Percentiles rank a stretch among this genome's conserved stretches.
phyloP scores from a whole-genome alignment of 2,329 filamentous ascomycete species.

The Neoascochyta sp. region DNA sequence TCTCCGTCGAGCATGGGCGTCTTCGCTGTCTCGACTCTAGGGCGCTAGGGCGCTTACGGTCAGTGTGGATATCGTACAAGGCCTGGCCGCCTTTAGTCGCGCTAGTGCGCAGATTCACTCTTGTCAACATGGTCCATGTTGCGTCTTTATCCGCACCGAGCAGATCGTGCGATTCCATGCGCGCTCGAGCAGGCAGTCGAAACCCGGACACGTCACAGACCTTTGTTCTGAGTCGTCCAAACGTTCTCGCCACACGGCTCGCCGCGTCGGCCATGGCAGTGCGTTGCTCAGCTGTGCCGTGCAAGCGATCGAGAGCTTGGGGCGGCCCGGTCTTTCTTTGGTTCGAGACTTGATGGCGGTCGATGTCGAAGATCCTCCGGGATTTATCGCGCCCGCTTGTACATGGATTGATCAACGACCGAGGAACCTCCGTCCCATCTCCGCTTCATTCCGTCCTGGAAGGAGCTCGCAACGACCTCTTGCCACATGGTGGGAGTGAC shows the following conservation, averaged over 20 bases:
- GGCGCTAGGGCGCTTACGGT: neutral
- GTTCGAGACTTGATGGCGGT: neutral
- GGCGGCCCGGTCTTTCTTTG: neutral
- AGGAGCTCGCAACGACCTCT: conserved; percentile 45
- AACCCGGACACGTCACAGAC: too few species aligned
- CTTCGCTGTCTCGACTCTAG: neutral
- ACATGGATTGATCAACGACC: conserved; percentile 38
- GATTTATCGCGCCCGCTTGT: conserved; percentile 37
- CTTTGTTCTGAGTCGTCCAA: too few species aligned
- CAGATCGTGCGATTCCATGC: too few species aligned
- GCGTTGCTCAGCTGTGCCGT: neutral
- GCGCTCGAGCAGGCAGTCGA: too few species aligned
- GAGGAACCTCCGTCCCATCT: conserved; percentile 41
- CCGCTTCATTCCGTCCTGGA: conserved; percentile 43
- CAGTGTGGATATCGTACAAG: neutral
- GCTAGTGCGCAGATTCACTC: too few species aligned
- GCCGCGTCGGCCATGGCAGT: too few species aligned
- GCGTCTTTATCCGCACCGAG: too few species aligned
- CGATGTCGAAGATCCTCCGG: too few species aligned
- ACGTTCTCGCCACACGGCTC: too few species aligned
- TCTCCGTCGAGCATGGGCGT: neutral
- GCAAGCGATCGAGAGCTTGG: neutral
- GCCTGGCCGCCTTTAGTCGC: too few species aligned
- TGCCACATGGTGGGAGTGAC: conserved; percentile 53
- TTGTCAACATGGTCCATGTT: too few species aligned